Conservation (phyloP, 2,329 filamentous ascomycete species). For the Neofusicoccum laricinum region DNA sequence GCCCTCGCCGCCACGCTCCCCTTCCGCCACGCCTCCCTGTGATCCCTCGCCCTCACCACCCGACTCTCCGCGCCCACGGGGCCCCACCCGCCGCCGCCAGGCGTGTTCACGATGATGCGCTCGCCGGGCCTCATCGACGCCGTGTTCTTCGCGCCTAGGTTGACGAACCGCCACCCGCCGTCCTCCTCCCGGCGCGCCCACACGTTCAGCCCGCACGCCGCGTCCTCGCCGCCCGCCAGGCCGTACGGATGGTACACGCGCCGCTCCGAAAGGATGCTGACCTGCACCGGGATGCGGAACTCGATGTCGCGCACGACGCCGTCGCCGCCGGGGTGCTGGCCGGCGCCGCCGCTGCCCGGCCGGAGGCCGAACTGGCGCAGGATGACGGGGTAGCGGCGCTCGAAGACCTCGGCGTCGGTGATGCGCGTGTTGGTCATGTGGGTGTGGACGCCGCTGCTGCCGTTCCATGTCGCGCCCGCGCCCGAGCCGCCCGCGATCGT, state of each 20-base stretch:
- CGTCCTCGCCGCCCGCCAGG: constrained; percentile 77
- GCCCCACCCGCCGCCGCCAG: constrained; percentile 78
- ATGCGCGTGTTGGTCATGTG: constrained; percentile 88
- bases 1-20: constrained; percentile 57
- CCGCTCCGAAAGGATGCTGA: constrained; percentile 74
- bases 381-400: constrained; percentile 72
- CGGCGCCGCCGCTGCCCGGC: constrained; percentile 60
- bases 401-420: constrained; percentile 76
- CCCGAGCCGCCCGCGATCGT: constrained; percentile 77
- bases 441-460: constrained; percentile 72
- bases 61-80: constrained; percentile 56
- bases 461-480: constrained; percentile 70
- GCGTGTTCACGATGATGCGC: constrained; percentile 73
- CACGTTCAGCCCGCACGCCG: constrained; percentile 74
- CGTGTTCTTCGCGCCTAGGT: constrained; percentile 76
- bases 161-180: constrained; percentile 60
- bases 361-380: constrained; percentile 68
- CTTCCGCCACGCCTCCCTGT: constrained; percentile 55
- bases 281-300: constrained; percentile 73
- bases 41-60: constrained; percentile 53
- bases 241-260: constrained; percentile 78
- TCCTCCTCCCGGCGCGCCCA: constrained; percentile 61
- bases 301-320: constrained; percentile 78
- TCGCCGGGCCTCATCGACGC: constrained; percentile 74
- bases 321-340: constrained; percentile 69